These are phyloP conservation scores for Hypoxylon rubiginosum DNA, from an alignment of 2,329 filamentous ascomycete species.

Conservation along the genomic window DNA sequence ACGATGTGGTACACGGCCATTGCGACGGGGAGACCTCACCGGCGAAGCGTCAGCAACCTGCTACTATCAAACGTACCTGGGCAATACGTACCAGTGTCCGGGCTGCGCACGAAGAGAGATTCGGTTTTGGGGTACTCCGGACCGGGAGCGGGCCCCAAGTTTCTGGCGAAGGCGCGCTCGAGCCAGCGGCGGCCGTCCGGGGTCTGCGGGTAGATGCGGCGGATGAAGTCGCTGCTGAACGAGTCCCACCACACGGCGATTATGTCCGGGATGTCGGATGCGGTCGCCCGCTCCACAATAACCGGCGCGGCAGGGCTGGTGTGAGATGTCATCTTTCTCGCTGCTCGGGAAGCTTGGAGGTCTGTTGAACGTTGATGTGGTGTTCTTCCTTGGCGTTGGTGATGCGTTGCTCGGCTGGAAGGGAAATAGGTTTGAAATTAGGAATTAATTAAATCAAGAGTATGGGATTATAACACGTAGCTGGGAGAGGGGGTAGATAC, in stretches of 20 bases:
- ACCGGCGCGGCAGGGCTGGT: neutral
- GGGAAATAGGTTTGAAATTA: no score
- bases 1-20: slow-evolving; percentile 33
- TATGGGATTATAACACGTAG: no score
- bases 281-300: slow-evolving; percentile 23
- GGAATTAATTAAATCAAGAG: no score
- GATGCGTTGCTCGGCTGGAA: no score
- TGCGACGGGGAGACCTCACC: slow-evolving; percentile 17
- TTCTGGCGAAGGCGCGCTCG: slow-evolving; percentile 25
- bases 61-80: neutral
- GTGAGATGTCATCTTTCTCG: neutral
- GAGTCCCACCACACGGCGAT: slow-evolving; percentile 30
- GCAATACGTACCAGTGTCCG: slow-evolving; percentile 10
- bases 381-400: no score
- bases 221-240: slow-evolving; percentile 24
- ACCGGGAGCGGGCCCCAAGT: neutral
- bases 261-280: slow-evolving; percentile 28
- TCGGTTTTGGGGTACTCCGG: neutral
- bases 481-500: neutral
- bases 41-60: neutral
- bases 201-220: slow-evolving; percentile 26
- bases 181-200: slow-evolving; percentile 25
- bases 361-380: no score
- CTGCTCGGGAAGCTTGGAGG: no score
- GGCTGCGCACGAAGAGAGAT: slow-evolving; percentile 22